A percentile compares a stretch with the other conserved stretches of the same genome.
phyloP scores from a whole-genome alignment of 305 asterid species.

The Lippia alba region DNA sequence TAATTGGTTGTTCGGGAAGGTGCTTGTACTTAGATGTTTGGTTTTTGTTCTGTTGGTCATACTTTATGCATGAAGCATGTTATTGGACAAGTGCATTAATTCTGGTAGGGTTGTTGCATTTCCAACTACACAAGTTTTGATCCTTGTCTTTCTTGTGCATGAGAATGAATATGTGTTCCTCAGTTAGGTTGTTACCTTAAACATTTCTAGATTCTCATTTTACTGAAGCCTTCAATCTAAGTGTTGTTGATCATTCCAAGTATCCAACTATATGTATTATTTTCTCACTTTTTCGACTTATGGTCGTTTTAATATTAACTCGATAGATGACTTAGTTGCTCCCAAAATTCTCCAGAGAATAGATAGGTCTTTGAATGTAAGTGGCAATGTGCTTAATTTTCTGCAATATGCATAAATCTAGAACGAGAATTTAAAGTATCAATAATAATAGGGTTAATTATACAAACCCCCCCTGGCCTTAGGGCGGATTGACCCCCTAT shows the following conservation, averaged over 20 bases:
- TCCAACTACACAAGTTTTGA: conserved; percentile 7
- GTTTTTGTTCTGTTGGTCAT: conserved; percentile 11
- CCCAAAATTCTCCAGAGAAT: conserved; percentile 91
- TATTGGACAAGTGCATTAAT: conserved; percentile 26
- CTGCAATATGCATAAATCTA: no score
- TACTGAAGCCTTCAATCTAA: no score
- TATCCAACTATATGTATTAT: conserved; percentile 81
- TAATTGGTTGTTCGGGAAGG: conserved; percentile 26
- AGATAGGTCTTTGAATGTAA: no score
- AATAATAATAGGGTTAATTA: no score
- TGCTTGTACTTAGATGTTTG: conserved; percentile 28
- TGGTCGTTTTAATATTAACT: conserved; percentile 29
- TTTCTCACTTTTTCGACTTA: conserved; percentile 31
- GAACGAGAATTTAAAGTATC: no score
- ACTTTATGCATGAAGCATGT: conserved; percentile 26
- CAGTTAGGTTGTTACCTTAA: conserved; percentile 78
- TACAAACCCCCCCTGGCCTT: no score
- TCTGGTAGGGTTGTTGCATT: conserved; percentile 31
- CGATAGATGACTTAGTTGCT: conserved; percentile 86
- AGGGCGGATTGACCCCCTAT: no score
- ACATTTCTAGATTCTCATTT: no score
- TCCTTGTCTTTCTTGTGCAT: neutral
- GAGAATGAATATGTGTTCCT: conserved; percentile 8
- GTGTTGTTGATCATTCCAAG: no score
- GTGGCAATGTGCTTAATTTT: no score